These are phyloP conservation scores for Cardamine resedifolia DNA, from an alignment of 345 rosid genomes.

Conservation along the genomic window DNA sequence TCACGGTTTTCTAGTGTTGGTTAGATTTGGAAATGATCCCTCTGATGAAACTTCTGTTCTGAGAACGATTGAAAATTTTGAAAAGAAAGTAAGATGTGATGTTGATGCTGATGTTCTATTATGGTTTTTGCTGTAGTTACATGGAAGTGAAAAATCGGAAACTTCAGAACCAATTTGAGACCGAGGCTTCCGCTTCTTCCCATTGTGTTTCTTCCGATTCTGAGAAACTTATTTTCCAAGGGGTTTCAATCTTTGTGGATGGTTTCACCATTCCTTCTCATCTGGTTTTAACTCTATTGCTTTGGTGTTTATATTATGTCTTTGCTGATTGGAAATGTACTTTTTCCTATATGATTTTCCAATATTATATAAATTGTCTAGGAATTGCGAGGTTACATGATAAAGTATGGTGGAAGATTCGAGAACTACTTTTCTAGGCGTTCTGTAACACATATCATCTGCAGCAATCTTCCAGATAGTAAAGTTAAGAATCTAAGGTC, in stretches of 20 bases:
- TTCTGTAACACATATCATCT: constrained; percentile 80
- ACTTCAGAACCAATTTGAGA: constrained; percentile 68
- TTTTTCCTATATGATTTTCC: neutral
- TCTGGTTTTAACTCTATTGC: constrained; percentile 55
- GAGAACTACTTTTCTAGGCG: constrained; percentile 89
- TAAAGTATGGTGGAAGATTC: constrained; percentile 69
- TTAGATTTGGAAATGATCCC: neutral
- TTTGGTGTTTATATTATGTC: neutral
- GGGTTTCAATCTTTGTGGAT: constrained; percentile 89
- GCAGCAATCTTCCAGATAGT: constrained; percentile 85
- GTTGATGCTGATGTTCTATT: neutral
- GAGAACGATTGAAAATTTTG: neutral
- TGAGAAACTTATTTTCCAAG: constrained; percentile 63
- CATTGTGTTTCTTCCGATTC: constrained; percentile 42
- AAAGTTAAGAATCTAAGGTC: constrained; percentile 89
- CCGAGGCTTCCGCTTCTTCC: constrained; percentile 57
- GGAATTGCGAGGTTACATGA: constrained; percentile 82
- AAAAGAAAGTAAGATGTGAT: neutral
- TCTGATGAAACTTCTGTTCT: neutral
- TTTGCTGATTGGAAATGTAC: neutral
- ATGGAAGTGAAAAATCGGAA: constrained; percentile 82
- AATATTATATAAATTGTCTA: constrained; percentile 12
- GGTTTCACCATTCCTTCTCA: constrained; percentile 88
- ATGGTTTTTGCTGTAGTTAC: constrained; percentile 51
- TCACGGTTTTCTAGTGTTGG: neutral